Percentiles rank a stretch among this genome's conserved stretches.
These are phyloP conservation scores for Pochonia chlamydosporia DNA, from an alignment of 2,329 filamentous ascomycete species.

Conservation along the genomic window DNA sequence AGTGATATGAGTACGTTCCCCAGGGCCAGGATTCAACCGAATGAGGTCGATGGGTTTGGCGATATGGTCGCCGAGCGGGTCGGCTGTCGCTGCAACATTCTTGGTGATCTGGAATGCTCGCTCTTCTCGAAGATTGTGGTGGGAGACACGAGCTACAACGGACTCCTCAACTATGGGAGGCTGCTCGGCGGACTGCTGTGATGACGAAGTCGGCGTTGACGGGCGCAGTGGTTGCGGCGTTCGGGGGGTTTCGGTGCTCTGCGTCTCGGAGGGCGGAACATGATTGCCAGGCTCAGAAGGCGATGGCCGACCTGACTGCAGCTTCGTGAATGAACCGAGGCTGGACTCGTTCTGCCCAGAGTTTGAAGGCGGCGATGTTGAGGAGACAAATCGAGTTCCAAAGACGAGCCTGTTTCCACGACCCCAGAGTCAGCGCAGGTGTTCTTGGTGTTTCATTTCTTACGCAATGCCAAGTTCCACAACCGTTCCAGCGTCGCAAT, in stretches of 20 bases:
- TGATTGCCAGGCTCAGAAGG: conserved; percentile 30
- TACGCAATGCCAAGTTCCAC: too few relatives aligned
- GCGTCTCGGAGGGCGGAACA: conserved; percentile 21
- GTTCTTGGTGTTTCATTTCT: not conserved
- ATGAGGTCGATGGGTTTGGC: conserved; percentile 76
- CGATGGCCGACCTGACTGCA: conserved; percentile 37
- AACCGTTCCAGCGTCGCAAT: too few relatives aligned
- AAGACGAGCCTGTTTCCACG: conserved; percentile 51
- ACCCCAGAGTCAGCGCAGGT: conserved; percentile 2
- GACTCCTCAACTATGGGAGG: conserved; percentile 53
- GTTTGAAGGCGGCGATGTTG: conserved; percentile 41
- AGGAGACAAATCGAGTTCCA: conserved; percentile 54
- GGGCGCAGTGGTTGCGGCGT: conserved; percentile 11
- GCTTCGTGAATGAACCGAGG: conserved; percentile 35
- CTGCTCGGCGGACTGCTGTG: conserved; percentile 30
- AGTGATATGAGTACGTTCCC: conserved; percentile 65
- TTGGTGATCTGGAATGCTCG: conserved; percentile 80
- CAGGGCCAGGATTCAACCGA: conserved; percentile 60
- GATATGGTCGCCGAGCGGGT: conserved; percentile 70
- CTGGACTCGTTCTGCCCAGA: conserved; percentile 38
- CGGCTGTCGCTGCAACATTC: conserved; percentile 62
- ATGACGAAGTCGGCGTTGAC: conserved; percentile 24
- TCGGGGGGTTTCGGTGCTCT: conserved; percentile 28
- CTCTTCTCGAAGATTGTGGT: conserved; percentile 77
- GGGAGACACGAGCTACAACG: conserved; percentile 77